These are phyloP conservation scores for Arthrobotrys conoides DNA, from an alignment of 2,329 filamentous ascomycete genomes.

Conservation along the genomic window DNA sequence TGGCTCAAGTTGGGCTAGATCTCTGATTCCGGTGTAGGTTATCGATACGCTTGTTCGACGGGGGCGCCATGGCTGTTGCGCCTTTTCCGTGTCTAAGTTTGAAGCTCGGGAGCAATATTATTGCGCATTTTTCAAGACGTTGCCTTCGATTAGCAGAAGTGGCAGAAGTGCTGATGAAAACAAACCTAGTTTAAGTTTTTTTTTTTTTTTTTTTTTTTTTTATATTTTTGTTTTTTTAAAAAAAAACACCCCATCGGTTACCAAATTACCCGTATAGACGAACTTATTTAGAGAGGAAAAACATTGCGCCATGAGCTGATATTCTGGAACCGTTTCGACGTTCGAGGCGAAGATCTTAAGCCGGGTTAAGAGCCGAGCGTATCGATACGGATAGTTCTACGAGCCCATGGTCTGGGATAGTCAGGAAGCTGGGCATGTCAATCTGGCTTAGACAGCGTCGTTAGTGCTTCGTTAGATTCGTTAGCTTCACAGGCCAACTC, in stretches of 20 bases:
- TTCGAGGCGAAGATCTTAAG: constrained; percentile 46
- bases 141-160: background rate
- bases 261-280: constrained; percentile 34
- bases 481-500: constrained; percentile 16
- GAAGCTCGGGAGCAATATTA: background rate
- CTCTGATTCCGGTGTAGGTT: background rate
- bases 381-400: constrained; percentile 58
- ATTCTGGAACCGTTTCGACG: constrained; percentile 39
- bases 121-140: background rate
- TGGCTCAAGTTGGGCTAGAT: background rate
- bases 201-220: too few relatives aligned
- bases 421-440: constrained; percentile 55
- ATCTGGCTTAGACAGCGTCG: constrained; percentile 32
- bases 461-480: constrained; percentile 25
- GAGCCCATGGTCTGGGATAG: constrained; percentile 13
- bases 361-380: constrained; percentile 42
- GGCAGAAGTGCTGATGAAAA: background rate
- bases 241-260: background rate
- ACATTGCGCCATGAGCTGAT: constrained; percentile 33
- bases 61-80: background rate
- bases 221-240: too few relatives aligned
- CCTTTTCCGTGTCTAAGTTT: constrained; percentile 18
- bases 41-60: background rate
- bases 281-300: constrained; percentile 1
- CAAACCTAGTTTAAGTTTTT: background rate